A percentile compares a stretch with the other conserved stretches of the same genome.
These are phyloP conservation scores for Pichia terricola DNA, from an alignment of 1,139 yeast genomes.

Conservation along the genomic window DNA sequence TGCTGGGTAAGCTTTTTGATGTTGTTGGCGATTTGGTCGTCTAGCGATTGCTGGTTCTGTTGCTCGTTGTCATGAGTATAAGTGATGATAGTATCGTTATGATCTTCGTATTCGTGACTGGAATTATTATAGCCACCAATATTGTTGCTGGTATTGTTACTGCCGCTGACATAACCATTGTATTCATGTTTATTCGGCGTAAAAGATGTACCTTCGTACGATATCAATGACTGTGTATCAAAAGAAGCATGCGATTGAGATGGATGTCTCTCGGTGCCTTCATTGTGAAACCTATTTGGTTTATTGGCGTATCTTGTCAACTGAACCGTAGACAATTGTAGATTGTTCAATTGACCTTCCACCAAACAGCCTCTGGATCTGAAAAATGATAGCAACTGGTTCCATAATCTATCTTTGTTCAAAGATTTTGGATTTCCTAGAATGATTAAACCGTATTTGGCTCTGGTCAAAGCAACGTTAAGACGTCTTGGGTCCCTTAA, in stretches of 20 bases:
- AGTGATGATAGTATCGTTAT: conserved; percentile 9
- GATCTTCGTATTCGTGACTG: conserved; percentile 4
- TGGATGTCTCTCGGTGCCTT: neutral
- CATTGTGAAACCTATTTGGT: conserved; percentile 1
- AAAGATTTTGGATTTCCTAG: conserved; percentile 81
- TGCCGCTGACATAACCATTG: neutral
- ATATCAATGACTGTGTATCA: conserved; percentile 19
- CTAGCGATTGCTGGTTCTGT: neutral
- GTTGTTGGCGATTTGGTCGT: conserved; percentile 7
- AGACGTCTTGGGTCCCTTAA: conserved; percentile 82
- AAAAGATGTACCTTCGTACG: conserved; percentile 18
- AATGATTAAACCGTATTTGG: conserved; percentile 73
- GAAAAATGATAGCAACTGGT: conserved; percentile 64
- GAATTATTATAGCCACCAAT: neutral
- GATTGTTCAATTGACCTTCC: conserved; percentile 80
- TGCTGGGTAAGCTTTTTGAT: conserved; percentile 13
- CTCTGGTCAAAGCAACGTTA: conserved; percentile 89
- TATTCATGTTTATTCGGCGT: neutral
- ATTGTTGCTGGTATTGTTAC: neutral
- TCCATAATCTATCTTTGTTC: conserved; percentile 69
- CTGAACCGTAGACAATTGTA: conserved; percentile 58
- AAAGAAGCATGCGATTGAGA: conserved; percentile 7
- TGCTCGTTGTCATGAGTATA: neutral
- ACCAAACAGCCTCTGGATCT: conserved; percentile 82
- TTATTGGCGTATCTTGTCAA: conserved; percentile 24